phyloP scores from a whole-genome alignment of 768 basidiomycete species.

The Pulveroboletus sp. region DNA sequence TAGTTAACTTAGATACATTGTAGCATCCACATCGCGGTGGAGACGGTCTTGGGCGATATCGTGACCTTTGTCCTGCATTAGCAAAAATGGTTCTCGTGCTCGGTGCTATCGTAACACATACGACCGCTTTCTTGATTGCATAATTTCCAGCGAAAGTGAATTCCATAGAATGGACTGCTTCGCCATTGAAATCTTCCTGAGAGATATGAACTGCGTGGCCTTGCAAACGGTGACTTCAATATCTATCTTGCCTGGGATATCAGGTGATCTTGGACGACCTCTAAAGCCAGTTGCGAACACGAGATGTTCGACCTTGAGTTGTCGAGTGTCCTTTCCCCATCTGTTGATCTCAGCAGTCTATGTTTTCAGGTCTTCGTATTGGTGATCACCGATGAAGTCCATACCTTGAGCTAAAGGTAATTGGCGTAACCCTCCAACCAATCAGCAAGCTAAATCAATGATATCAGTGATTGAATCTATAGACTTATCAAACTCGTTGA shows the following conservation, averaged over 20 bases:
- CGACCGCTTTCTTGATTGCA: constrained; percentile 59
- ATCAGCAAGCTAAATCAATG: constrained; percentile 46
- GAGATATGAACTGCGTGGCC: background rate
- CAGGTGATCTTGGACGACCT: constrained; percentile 43
- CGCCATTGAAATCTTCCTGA: constrained; percentile 53
- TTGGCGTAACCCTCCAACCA: constrained; percentile 66
- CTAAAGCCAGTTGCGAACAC: constrained; percentile 57
- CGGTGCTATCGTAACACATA: constrained; percentile 32
- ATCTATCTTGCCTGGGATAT: constrained; percentile 40
- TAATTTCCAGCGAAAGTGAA: constrained; percentile 49
- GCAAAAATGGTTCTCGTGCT: background rate
- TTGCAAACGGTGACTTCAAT: background rate
- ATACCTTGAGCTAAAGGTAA: constrained; percentile 58
- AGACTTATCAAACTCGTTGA: constrained; percentile 33
- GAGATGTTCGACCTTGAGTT: constrained; percentile 46
- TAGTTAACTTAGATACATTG: constrained; percentile 17
- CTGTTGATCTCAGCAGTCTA: constrained; percentile 46
- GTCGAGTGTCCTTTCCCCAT: constrained; percentile 30
- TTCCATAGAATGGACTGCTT: constrained; percentile 48
- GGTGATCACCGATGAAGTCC: constrained; percentile 51
- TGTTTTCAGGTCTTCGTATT: constrained; percentile 32
- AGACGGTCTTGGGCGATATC: constrained; percentile 38
- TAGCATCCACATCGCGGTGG: constrained; percentile 28
- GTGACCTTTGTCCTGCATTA: constrained; percentile 25
- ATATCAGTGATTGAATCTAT: constrained; percentile 49